phyloP scores from a whole-genome alignment of 2,329 filamentous ascomycete genomes.

The Botrytis elliptica region DNA sequence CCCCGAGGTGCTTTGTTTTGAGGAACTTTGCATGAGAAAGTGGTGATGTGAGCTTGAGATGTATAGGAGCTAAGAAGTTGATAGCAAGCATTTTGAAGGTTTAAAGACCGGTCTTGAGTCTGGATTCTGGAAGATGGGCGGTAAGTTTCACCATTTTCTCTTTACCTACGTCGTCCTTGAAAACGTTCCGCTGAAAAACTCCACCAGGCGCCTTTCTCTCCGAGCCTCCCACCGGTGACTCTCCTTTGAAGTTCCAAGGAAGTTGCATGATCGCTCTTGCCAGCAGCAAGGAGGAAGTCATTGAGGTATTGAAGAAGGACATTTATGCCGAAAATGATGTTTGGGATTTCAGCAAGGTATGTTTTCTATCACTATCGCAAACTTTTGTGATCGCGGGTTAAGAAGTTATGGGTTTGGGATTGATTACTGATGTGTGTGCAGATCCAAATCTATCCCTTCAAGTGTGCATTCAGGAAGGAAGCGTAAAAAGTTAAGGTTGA shows the following conservation, averaged over 20 bases:
- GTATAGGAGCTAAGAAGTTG: not conserved
- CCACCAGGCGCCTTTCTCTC: conserved; percentile 63
- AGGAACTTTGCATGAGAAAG: not conserved
- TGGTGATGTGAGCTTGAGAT: not conserved
- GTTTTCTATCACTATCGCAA: conserved; percentile 13
- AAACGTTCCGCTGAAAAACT: not conserved
- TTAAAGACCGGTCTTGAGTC: conserved; percentile 51
- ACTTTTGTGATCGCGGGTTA: not conserved
- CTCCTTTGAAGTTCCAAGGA: conserved; percentile 54
- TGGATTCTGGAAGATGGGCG: conserved; percentile 61
- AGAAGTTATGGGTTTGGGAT: not conserved
- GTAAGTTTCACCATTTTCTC: conserved; percentile 26
- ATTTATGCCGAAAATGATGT: conserved; percentile 70
- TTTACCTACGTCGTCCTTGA: not conserved
- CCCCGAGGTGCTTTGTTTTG: not conserved
- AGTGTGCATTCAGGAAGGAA: conserved; percentile 44
- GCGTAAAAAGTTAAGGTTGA: not conserved
- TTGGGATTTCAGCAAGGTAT: conserved; percentile 74
- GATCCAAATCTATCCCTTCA: conserved; percentile 53
- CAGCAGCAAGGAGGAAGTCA: conserved; percentile 66
- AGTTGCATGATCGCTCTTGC: conserved; percentile 66
- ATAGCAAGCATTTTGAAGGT: conserved; percentile 41
- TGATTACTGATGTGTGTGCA: conserved; percentile 23
- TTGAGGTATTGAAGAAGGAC: conserved; percentile 66
- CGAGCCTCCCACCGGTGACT: conserved; percentile 61